Conservation (phyloP, 2,329 filamentous ascomycete genomes). For the Colletotrichum siamense region DNA sequence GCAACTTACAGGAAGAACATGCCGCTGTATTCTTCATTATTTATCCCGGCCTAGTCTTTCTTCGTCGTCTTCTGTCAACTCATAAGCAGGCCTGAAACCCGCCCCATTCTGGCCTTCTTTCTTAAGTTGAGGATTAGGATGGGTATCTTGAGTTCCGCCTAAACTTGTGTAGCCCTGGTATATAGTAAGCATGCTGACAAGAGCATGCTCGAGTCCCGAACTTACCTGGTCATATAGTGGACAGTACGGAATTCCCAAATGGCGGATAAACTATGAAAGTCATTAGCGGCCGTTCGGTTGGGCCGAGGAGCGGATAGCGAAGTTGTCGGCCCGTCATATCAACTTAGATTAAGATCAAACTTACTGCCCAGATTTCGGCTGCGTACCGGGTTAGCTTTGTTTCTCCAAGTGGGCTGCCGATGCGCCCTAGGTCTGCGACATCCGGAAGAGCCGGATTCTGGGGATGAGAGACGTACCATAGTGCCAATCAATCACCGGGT, state of each 20-base stretch:
- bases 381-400: neutral
- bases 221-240: conserved; percentile 73
- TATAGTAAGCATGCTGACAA: neutral
- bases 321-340: neutral
- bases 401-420: neutral
- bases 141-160: conserved; percentile 88
- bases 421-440: neutral
- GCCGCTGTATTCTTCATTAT: conserved; percentile 28
- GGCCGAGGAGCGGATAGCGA: neutral
- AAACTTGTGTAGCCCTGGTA: conserved; percentile 81
- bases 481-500: conserved; percentile 98
- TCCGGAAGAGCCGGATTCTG: neutral
- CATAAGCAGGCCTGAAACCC: conserved; percentile 75
- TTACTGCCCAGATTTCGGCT: conserved; percentile 87
- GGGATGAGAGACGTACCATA: conserved; percentile 56
- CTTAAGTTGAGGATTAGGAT: conserved; percentile 81
- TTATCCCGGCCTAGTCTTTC: conserved; percentile 78
- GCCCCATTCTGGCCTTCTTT: conserved; percentile 33
- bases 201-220: rapidly evolving
- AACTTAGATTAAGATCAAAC: conserved; percentile 37
- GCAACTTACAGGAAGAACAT: neutral
- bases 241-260: conserved; percentile 84
- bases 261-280: conserved; percentile 71
- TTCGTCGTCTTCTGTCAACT: conserved; percentile 75
- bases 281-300: neutral